Conservation (phyloP, 768 basidiomycete genomes). For the Gloeopeniophorella convolvens region DNA sequence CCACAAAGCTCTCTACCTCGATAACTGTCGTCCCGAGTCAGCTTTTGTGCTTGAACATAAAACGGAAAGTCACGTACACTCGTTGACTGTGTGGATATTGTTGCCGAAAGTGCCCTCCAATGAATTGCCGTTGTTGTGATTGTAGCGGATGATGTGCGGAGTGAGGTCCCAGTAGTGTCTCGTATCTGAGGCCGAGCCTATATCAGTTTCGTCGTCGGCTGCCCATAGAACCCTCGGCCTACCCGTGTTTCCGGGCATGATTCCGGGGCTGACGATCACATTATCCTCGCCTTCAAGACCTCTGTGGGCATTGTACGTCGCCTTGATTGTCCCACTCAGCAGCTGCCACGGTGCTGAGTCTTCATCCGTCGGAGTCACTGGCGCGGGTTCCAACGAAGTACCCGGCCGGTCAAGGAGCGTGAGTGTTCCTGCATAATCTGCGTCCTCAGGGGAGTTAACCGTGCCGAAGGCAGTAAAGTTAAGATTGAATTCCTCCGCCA, state of each 20-base stretch:
- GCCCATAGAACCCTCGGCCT: slow-evolving; percentile 4
- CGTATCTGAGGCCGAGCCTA: slow-evolving; percentile 31
- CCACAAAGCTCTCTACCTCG: slow-evolving; percentile 31
- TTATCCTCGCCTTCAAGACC: slow-evolving; percentile 21
- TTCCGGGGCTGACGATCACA: slow-evolving; percentile 34
- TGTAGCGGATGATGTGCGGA: slow-evolving; percentile 41
- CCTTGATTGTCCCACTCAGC: slow-evolving; percentile 38
- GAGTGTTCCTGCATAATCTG: slow-evolving; percentile 31
- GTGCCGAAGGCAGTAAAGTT: slow-evolving; percentile 37
- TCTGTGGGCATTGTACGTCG: slow-evolving; percentile 29
- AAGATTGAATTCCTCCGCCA: slow-evolving; percentile 35
- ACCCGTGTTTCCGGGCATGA: slow-evolving; percentile 32
- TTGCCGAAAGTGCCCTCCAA: too few species aligned
- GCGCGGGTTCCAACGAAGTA: slow-evolving; percentile 33
- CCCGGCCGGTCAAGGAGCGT: slow-evolving; percentile 32
- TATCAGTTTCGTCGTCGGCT: too few species aligned
- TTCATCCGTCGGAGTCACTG: slow-evolving; percentile 33
- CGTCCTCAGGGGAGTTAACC: slow-evolving; percentile 21
- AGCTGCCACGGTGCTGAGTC: slow-evolving; percentile 33
- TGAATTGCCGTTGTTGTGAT: slow-evolving; percentile 23
- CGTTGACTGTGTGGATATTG: slow-evolving; percentile 28
- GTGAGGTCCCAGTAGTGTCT: slow-evolving; percentile 41
- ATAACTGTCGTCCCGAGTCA: slow-evolving; percentile 23
- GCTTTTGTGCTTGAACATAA: not conserved
- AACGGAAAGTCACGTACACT: slow-evolving; percentile 21